Conservation (phyloP, 2,329 filamentous ascomycete genomes). For the Ceratocystis papillata region DNA sequence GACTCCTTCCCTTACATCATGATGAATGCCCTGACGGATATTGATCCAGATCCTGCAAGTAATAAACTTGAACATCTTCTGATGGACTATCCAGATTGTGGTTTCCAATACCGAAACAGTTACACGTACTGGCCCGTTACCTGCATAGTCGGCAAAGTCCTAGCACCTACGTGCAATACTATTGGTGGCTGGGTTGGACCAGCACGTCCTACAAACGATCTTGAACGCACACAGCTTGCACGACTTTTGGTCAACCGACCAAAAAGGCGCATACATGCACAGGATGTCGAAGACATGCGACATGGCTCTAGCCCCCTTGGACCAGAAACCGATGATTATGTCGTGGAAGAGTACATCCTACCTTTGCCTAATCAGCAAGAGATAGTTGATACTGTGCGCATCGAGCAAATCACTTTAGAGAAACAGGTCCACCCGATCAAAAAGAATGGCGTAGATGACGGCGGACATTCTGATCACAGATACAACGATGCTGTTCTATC, state of each 20-base stretch:
- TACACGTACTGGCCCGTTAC: slow-evolving; percentile 67
- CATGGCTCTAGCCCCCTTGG: slow-evolving; percentile 60
- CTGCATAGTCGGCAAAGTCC: slow-evolving; percentile 64
- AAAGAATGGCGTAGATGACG: slow-evolving; percentile 5
- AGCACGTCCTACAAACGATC: slow-evolving; percentile 55
- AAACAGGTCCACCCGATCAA: slow-evolving; percentile 24
- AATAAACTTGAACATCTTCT: slow-evolving; percentile 56
- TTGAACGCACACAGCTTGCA: slow-evolving; percentile 58
- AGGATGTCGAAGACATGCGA: slow-evolving; percentile 55
- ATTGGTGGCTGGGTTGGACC: slow-evolving; percentile 67
- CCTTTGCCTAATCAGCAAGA: slow-evolving; percentile 47
- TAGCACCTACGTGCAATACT: slow-evolving; percentile 59
- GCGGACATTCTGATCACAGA: neutral
- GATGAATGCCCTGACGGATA: slow-evolving; percentile 68
- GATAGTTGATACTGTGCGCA: slow-evolving; percentile 53
- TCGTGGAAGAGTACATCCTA: slow-evolving; percentile 54
- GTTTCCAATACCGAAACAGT: slow-evolving; percentile 63
- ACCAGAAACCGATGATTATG: slow-evolving; percentile 50
- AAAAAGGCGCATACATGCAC: slow-evolving; percentile 44
- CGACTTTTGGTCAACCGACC: slow-evolving; percentile 52
- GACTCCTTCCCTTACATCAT: slow-evolving; percentile 60
- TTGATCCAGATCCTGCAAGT: slow-evolving; percentile 57
- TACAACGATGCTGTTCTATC: slow-evolving; percentile 25
- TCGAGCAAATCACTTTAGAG: slow-evolving; percentile 55
- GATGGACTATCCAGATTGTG: slow-evolving; percentile 56